These are phyloP conservation scores for Nakataea oryzae DNA, from an alignment of 2,329 filamentous ascomycete genomes.

Conservation along the genomic window DNA sequence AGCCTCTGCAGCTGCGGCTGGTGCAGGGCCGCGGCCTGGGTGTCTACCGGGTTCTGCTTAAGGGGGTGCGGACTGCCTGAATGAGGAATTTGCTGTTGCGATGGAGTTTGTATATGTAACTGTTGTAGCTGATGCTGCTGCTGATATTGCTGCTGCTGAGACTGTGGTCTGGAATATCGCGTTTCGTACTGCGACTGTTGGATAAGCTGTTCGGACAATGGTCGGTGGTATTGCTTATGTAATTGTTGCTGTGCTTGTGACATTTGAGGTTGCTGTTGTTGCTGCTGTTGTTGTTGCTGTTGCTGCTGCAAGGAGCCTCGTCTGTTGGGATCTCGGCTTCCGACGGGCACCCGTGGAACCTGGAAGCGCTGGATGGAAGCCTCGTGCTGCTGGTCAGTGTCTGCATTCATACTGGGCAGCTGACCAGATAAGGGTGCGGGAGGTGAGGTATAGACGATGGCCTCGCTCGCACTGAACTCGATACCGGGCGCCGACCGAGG, in stretches of 20 bases:
- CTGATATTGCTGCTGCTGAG: slow-evolving; percentile 5
- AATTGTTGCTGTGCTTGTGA: background rate
- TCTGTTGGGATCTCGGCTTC: slow-evolving; percentile 15
- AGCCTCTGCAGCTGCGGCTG: slow-evolving; percentile 14
- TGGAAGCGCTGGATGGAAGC: slow-evolving; percentile 19
- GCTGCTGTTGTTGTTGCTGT: slow-evolving; percentile 12
- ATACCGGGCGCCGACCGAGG: slow-evolving; percentile 30
- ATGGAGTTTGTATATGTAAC: background rate
- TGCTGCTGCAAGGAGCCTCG: slow-evolving; percentile 7
- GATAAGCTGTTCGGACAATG: background rate
- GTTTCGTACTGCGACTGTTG: slow-evolving; percentile 3
- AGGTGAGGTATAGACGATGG: slow-evolving; percentile 24
- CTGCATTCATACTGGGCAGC: slow-evolving; percentile 23
- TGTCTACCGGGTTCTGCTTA: background rate
- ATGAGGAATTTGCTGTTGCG: slow-evolving; percentile 2
- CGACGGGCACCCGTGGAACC: slow-evolving; percentile 28
- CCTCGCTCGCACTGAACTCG: slow-evolving; percentile 19
- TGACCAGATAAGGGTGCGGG: slow-evolving; percentile 28
- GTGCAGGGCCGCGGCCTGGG: slow-evolving; percentile 3
- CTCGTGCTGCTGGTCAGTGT: slow-evolving; percentile 19
- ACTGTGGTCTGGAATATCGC: slow-evolving; percentile 4
- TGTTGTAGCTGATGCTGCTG: slow-evolving; percentile 5
- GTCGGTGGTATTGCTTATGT: slow-evolving; percentile 4
- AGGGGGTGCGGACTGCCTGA: slow-evolving; percentile 5
- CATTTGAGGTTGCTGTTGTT: slow-evolving; percentile 9